Evolutionary conservation across 2,329 filamentous ascomycete genomes (phyloP), one percentile per base, ranked within the genome.

Genomic region (Hypoxylon sp.): DNA sequence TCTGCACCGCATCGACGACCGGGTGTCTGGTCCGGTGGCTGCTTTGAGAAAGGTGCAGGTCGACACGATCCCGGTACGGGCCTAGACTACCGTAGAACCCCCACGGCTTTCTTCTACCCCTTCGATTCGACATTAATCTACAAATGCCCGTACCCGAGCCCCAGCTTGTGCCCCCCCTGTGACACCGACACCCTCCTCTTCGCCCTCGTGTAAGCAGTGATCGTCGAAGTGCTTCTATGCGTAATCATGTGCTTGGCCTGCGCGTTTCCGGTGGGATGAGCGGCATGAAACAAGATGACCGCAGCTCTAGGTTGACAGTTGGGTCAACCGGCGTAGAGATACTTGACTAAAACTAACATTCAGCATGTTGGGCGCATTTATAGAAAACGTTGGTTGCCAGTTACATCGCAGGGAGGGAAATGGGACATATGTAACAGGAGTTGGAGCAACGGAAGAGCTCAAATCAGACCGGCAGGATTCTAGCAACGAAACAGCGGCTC

Each of bases 11-110:
- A 49, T 46, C 48, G 27, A 61, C 33, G 50, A 51, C 46, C 40
- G 40, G 44, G 50, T 61, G 4, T 25, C 14, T 61, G 37, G 31
- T 44, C 61, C 42, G 50, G 44, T 10, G 61, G 55, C 64, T 62
- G 20, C 51, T 56, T 70, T 64, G 31, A 67, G 68, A 44, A 51
- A 33, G 33, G 30, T 62, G 66, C 61, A 69, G 62, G 11, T 50
- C 40, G 30, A n/a, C 42, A 35, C n/a, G 35, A n/a, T 14, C 17
- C 14, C 27, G 14, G 49, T 30, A 58, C 31, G 6, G 37, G 57
- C 27, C 61, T 69, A 62, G 66, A 59, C 53, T 46, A 6, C 17
- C 8, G 42, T 40, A 37, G 30, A 42, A 22, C 48, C 35, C 61
- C 44, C 56, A 46, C 62, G 49, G 25, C 25, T 27, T 27, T 10